These are phyloP conservation scores for Podospora fimiseda DNA, from an alignment of 495 filamentous ascomycete species.

Conservation along the genomic window DNA sequence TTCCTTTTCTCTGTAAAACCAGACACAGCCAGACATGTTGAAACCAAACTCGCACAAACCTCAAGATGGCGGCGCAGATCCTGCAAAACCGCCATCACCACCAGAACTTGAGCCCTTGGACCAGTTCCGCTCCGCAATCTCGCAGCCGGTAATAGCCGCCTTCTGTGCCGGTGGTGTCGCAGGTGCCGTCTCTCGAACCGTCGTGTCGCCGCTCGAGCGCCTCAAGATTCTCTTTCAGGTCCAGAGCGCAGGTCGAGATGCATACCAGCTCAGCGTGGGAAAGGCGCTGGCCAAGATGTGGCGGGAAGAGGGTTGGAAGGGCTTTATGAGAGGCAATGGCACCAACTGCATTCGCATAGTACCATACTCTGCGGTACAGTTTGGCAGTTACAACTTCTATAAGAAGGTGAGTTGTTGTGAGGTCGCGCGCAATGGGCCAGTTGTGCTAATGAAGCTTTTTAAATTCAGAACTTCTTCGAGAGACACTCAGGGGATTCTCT, in stretches of 20 bases:
- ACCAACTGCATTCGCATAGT: constrained; percentile 98
- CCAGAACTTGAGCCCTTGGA: constrained; percentile 10
- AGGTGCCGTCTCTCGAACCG: constrained; percentile 92
- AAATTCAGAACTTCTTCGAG: constrained; percentile 63
- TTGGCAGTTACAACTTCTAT: constrained; percentile 95
- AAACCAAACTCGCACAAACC: constrained; percentile 1
- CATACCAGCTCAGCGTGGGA: constrained; percentile 85
- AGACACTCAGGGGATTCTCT: constrained; percentile 60
- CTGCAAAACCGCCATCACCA: constrained; percentile 7
- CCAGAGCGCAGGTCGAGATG: constrained; percentile 81
- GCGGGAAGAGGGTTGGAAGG: constrained; percentile 90
- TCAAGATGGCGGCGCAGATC: constrained; percentile 2
- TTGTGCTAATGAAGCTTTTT: constrained; percentile 1
- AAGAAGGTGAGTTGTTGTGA: constrained; percentile 63
- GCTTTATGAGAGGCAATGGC: constrained; percentile 94
- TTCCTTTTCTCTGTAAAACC: background rate
- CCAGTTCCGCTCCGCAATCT: constrained; percentile 45
- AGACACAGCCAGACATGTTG: constrained; percentile 16
- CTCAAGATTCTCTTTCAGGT: constrained; percentile 97
- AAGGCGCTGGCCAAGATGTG: constrained; percentile 92
- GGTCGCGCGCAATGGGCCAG: no score
- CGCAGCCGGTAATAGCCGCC: constrained; percentile 78
- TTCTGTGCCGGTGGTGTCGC: constrained; percentile 95
- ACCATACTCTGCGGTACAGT: constrained; percentile 96
- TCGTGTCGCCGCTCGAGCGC: constrained; percentile 91